Conservation (phyloP, 2,329 filamentous ascomycete species). For the Cladophialophora exuberans region DNA sequence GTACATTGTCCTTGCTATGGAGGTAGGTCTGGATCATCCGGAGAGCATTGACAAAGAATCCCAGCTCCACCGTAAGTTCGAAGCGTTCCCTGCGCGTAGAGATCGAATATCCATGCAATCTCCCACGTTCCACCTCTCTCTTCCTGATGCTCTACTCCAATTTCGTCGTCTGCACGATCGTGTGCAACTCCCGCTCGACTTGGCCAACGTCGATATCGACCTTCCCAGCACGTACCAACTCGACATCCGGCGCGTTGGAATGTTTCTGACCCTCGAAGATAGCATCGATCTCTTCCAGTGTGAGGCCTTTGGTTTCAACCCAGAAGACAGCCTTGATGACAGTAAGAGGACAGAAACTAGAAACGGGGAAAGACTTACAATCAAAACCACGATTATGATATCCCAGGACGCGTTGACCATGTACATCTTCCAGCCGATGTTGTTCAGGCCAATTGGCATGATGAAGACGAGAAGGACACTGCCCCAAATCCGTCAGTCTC, state of each 20-base stretch:
- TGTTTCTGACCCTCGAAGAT: slow-evolving; percentile 16
- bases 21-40: no score
- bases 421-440: slow-evolving; percentile 53
- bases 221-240: slow-evolving; percentile 9
- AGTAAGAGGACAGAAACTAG: no score
- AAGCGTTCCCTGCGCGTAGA: no score
- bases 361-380: slow-evolving; percentile 33
- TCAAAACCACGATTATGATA: slow-evolving; percentile 44
- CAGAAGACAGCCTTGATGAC: slow-evolving; percentile 16
- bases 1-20: no score
- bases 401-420: slow-evolving; percentile 54
- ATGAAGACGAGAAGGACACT: slow-evolving; percentile 9
- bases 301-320: slow-evolving; percentile 35
- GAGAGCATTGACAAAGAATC: no score
- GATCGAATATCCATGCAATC: no score
- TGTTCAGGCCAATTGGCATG: slow-evolving; percentile 44
- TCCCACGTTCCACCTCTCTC: no score
- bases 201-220: slow-evolving; percentile 2
- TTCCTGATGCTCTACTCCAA: neutral
- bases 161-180: slow-evolving; percentile 8
- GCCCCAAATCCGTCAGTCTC: neutral
- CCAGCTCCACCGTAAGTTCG: no score
- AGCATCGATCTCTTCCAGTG: slow-evolving; percentile 35
- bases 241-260: slow-evolving; percentile 9
- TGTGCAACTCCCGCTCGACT: slow-evolving; percentile 1